A percentile compares a stretch with the other conserved stretches of the same genome.
Conservation (phyloP, 257 asterid species). For the Lantana camara region DNA sequence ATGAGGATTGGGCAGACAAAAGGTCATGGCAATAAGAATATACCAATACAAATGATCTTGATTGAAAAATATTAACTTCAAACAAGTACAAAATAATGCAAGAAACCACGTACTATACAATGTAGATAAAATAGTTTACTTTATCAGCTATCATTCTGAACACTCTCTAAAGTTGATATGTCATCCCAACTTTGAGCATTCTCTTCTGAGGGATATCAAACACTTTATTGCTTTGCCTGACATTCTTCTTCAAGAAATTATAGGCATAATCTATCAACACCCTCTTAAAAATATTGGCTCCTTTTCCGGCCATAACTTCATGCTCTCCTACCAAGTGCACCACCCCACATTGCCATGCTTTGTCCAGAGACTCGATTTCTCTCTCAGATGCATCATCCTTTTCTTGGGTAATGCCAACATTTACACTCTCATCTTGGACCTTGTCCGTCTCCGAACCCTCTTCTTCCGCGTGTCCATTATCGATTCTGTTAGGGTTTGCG, state of each 20-base stretch:
- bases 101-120: too few relatives aligned
- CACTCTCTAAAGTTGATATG: slow-evolving; percentile 36
- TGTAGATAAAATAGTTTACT: too few relatives aligned
- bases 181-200: slow-evolving; percentile 78
- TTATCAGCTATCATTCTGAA: too few relatives aligned
- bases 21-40: too few relatives aligned
- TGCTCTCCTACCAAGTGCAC: slow-evolving; percentile 71
- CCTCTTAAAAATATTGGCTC: slow-evolving; percentile 45
- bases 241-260: slow-evolving; percentile 53
- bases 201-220: slow-evolving; percentile 60
- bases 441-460: neutral
- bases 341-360: slow-evolving; percentile 46
- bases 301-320: slow-evolving; percentile 57
- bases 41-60: too few relatives aligned
- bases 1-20: too few relatives aligned
- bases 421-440: neutral
- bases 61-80: too few relatives aligned
- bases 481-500: neutral
- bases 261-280: slow-evolving; percentile 54
- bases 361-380: slow-evolving; percentile 42
- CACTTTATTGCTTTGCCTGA: slow-evolving; percentile 52
- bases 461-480: neutral
- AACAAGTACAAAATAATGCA: too few relatives aligned
- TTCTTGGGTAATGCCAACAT: neutral
- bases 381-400: neutral